Evolutionary conservation across 371 early-diverging fungal species (phyloP).

Genomic region (Phascolomyces articulosus): DNA sequence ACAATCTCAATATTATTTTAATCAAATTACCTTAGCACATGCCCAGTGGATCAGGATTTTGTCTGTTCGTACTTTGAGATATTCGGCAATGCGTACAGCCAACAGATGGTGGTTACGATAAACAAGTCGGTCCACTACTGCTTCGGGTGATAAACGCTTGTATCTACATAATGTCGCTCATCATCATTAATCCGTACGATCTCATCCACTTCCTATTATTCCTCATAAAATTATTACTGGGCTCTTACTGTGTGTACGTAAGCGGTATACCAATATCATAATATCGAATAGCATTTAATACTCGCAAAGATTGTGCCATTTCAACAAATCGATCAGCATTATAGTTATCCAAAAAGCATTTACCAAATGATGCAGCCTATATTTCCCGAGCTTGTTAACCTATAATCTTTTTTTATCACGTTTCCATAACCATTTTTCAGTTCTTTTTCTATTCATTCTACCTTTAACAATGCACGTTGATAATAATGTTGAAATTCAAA

Average conservation of each 20-base stretch:
- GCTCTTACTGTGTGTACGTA: slow-evolving; percentile 81
- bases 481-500: slow-evolving; percentile 76
- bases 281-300: slow-evolving; percentile 87
- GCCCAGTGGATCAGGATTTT: slow-evolving; percentile 95
- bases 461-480: slow-evolving; percentile 82
- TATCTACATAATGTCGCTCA: slow-evolving; percentile 61
- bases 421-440: no score
- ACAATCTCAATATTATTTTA: not conserved
- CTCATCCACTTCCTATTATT: no score
- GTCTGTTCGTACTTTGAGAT: slow-evolving; percentile 79
- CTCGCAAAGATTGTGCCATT: slow-evolving; percentile 84
- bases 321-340: slow-evolving; percentile 86
- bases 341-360: slow-evolving; percentile 85
- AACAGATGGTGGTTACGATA: slow-evolving; percentile 85
- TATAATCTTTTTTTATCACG: no score
- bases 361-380: slow-evolving; percentile 96
- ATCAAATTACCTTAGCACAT: slow-evolving; percentile 86
- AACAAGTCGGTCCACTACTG: slow-evolving; percentile 80
- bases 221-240: no score
- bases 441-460: slow-evolving; percentile 14
- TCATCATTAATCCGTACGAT: no score
- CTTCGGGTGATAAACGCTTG: slow-evolving; percentile 75
- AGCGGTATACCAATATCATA: slow-evolving; percentile 89
- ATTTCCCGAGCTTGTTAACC: no score
- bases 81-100: slow-evolving; percentile 85